Evolutionary conservation across 1,284 basidiomycete species (phyloP).

Genomic region (Chalciporus sp.): DNA sequence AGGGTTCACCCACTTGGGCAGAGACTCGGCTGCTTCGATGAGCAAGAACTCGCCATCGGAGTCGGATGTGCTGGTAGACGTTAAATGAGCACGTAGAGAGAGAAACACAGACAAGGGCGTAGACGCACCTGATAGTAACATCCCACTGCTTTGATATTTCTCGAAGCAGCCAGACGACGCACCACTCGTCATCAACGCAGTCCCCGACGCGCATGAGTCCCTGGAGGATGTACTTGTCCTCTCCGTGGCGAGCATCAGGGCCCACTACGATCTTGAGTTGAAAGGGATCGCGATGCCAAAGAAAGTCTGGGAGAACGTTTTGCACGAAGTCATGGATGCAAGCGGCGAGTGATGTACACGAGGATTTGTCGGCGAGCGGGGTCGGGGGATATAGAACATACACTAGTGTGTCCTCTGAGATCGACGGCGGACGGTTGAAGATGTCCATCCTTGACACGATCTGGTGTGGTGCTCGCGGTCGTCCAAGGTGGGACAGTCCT

Average conservation of each 20-base stretch:
- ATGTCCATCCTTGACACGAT: constrained; percentile 45
- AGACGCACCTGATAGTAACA: constrained; percentile 66
- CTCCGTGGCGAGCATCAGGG: constrained; percentile 38
- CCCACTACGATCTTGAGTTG: constrained; percentile 71
- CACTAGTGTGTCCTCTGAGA: constrained; percentile 85
- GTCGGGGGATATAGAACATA: constrained; percentile 70
- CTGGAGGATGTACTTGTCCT: constrained; percentile 58
- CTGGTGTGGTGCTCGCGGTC: background rate
- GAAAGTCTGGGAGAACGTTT: constrained; percentile 61
- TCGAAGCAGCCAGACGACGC: constrained; percentile 83
- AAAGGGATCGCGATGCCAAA: constrained; percentile 90
- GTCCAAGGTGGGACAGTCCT: background rate
- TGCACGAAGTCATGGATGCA: constrained; percentile 66
- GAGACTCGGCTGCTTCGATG: constrained; percentile 91
- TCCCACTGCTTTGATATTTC: constrained; percentile 80
- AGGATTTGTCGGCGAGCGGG: constrained; percentile 53
- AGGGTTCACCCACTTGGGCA: constrained; percentile 92
- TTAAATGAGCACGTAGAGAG: constrained; percentile 7
- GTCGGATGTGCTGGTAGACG: constrained; percentile 67
- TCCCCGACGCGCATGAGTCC: constrained; percentile 89
- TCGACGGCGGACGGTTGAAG: constrained; percentile 71
- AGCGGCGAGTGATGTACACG: constrained; percentile 69
- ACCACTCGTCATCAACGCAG: constrained; percentile 96
- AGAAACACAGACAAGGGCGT: constrained; percentile 4
- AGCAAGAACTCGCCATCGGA: constrained; percentile 96